Conservation (phyloP, 2,329 filamentous ascomycete species). For the Fusarium sp. region DNA sequence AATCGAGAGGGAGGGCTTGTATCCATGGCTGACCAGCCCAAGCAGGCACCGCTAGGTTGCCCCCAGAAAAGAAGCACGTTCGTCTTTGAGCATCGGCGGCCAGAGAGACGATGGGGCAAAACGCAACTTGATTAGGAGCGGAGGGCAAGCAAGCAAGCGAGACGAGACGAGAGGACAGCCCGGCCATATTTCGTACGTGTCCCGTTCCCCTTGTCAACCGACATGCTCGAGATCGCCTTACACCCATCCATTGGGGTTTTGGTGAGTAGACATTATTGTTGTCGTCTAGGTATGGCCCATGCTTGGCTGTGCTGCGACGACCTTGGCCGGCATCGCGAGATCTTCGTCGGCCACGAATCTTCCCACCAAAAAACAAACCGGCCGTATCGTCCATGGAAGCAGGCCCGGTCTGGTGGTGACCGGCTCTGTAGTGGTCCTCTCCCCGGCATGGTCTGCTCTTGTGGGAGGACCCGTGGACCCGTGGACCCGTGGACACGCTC, state of each 20-base stretch:
- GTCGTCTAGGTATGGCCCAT: neutral
- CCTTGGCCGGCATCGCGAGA: neutral
- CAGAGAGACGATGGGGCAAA: conserved; percentile 15
- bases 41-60: conserved; percentile 9
- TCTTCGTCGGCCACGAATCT: neutral
- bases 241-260: conserved; percentile 5
- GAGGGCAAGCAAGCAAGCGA: conserved; percentile 17
- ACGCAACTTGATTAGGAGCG: conserved; percentile 1
- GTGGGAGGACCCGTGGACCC: conserved; percentile 46
- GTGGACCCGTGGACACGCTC: conserved; percentile 48
- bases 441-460: conserved; percentile 38
- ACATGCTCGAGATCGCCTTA: conserved; percentile 12
- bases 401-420: conserved; percentile 28
- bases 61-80: conserved; percentile 17
- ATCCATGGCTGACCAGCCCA: conserved; percentile 13
- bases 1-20: conserved; percentile 17
- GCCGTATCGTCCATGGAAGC: conserved; percentile 15
- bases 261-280: neutral
- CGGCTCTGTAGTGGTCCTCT: conserved; percentile 27
- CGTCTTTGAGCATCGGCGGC: conserved; percentile 2
- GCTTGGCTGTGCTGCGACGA: neutral
- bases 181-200: conserved; percentile 3
- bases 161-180: neutral
- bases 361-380: conserved; percentile 21
- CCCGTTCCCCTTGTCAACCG: neutral